A percentile compares a stretch with the other conserved stretches of the same genome.
These are phyloP conservation scores for Urostyla sp. DNA, from an alignment of 73 alveolate species.

Conservation along the genomic window DNA sequence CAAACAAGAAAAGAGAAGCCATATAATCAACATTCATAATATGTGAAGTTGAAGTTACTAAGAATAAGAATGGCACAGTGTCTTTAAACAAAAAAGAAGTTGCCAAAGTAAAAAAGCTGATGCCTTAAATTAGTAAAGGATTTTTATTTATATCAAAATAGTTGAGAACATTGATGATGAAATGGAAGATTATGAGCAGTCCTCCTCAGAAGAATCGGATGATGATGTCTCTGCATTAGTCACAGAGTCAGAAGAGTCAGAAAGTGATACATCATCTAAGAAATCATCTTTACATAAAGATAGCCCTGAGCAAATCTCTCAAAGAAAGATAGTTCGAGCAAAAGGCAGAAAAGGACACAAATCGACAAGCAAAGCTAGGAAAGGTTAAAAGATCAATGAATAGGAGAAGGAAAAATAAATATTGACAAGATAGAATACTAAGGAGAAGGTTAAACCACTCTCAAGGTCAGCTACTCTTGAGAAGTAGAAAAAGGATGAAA, in stretches of 20 bases:
- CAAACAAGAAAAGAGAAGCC: no score
- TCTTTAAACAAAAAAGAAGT: not conserved
- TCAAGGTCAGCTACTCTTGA: conserved; percentile 1
- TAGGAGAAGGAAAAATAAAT: not conserved
- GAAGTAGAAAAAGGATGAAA: not conserved
- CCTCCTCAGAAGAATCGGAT: conserved; percentile 16
- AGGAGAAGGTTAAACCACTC: conserved; percentile 5
- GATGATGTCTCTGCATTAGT: not conserved
- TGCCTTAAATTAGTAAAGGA: not conserved
- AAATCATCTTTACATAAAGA: not conserved
- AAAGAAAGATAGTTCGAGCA: not conserved
- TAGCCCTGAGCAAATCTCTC: not conserved
- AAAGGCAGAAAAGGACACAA: not conserved
- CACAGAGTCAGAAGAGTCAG: not conserved
- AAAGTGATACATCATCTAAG: not conserved
- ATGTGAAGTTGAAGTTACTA: no score
- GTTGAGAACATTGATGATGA: not conserved
- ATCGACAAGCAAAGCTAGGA: not conserved
- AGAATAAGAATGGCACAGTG: no score
- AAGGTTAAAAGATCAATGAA: not conserved
- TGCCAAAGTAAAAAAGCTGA: not conserved
- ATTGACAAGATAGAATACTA: not conserved
- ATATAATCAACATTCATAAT: no score
- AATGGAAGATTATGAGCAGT: conserved; percentile 24
- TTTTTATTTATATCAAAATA: not conserved